A percentile compares a stretch with the other conserved stretches of the same genome.
Evolutionary conservation across 257 asterid species (phyloP).

Genomic region (Mentha longifolia): DNA sequence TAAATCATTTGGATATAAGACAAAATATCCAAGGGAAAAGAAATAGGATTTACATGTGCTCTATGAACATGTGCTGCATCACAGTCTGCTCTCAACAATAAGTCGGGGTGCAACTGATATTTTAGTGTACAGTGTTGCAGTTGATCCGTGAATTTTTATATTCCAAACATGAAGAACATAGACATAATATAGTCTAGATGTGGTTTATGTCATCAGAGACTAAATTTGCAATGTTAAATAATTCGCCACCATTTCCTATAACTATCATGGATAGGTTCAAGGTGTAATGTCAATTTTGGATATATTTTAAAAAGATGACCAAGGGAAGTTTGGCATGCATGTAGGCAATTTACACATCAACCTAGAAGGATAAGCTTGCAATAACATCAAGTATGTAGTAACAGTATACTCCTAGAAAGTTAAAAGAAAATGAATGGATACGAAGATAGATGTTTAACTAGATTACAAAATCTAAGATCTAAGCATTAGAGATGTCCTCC

Average conservation of each 20-base stretch:
- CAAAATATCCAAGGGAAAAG: background rate
- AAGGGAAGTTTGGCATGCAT: background rate
- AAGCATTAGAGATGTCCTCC: constrained; percentile 8
- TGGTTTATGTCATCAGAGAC: constrained; percentile 26
- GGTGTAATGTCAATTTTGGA: background rate
- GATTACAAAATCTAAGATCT: background rate
- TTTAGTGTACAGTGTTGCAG: too few species aligned
- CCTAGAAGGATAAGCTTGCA: constrained; percentile 3
- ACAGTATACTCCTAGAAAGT: background rate
- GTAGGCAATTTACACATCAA: constrained; percentile 10
- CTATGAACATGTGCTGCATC: constrained; percentile 7
- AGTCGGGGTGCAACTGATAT: constrained; percentile 1
- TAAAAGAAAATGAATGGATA: background rate
- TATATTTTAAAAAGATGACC: background rate
- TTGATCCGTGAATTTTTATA: background rate
- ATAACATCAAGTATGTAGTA: background rate
- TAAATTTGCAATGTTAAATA: background rate
- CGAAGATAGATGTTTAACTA: background rate
- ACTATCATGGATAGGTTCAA: background rate
- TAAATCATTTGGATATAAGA: background rate
- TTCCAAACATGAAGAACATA: constrained; percentile 1
- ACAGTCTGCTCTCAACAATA: background rate
- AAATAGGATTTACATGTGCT: too few species aligned
- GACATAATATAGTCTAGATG: background rate
- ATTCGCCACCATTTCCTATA: constrained; percentile 5